Conservation (phyloP, 2,329 filamentous ascomycete genomes). For the Rutstroemia sp. region DNA sequence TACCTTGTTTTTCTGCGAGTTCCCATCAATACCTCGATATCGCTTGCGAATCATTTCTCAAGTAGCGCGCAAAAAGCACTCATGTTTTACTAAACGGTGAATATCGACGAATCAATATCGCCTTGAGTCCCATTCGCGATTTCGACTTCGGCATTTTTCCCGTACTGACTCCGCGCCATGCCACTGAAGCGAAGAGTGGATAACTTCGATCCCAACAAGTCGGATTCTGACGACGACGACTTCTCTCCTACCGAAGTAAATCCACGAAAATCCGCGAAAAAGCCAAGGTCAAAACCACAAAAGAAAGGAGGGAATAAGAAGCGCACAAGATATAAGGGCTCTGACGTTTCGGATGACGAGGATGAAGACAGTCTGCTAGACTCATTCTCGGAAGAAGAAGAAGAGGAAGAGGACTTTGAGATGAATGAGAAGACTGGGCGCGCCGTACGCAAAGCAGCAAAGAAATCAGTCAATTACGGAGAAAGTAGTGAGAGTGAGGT, state of each 20-base stretch:
- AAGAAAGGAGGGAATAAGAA: conserved; percentile 31
- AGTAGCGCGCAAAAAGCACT: conserved; percentile 2
- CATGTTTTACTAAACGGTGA: conserved; percentile 6
- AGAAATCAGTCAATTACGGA: conserved; percentile 39
- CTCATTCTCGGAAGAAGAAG: conserved; percentile 40
- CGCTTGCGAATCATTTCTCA: not conserved
- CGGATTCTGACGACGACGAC: conserved; percentile 59
- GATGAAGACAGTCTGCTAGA: conserved; percentile 42
- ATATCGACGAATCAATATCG: not conserved
- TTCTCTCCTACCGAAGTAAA: conserved; percentile 49
- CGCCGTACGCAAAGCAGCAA: conserved; percentile 41
- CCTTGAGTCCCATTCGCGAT: not conserved
- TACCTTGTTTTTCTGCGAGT: not conserved
- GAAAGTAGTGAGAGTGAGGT: conserved; percentile 37
- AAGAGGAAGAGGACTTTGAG: conserved; percentile 34
- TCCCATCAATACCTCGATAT: not conserved
- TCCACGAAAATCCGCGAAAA: conserved; percentile 38
- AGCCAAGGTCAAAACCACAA: conserved; percentile 27
- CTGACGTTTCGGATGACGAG: conserved; percentile 56
- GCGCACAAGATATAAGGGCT: conserved; percentile 44
- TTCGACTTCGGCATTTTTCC: not conserved
- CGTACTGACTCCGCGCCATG: conserved; percentile 19
- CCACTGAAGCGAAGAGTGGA: conserved; percentile 44
- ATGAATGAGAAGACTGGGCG: conserved; percentile 42
- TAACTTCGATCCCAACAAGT: conserved; percentile 59